phyloP scores from a whole-genome alignment of 2,329 filamentous ascomycete species.

The Chalara sp. region DNA sequence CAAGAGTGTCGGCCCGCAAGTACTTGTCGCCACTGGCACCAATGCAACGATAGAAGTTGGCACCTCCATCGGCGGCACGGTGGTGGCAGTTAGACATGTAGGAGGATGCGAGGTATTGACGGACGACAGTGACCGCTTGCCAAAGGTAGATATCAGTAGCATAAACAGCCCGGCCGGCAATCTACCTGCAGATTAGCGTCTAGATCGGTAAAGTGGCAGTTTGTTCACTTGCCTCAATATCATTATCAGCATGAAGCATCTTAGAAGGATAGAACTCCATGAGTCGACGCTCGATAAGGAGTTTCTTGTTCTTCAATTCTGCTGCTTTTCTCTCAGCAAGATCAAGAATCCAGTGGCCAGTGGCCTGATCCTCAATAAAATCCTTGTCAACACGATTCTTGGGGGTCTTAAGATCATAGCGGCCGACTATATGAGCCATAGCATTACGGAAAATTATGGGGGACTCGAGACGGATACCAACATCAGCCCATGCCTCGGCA shows the following conservation, averaged over 20 bases:
- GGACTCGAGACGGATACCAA: conserved; percentile 19
- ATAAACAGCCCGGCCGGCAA: conserved; percentile 21
- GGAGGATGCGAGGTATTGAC: conserved; percentile 15
- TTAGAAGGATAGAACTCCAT: conserved; percentile 16
- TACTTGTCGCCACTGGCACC: conserved; percentile 12
- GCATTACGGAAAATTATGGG: conserved; percentile 23
- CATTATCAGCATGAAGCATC: conserved; percentile 14
- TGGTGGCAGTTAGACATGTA: conserved; percentile 13
- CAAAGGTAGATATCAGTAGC: conserved; percentile 24
- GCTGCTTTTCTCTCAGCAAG: conserved; percentile 15
- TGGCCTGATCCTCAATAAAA: conserved; percentile 1
- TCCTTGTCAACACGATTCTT: conserved; percentile 8
- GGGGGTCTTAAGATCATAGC: conserved; percentile 8
- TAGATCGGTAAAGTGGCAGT: too few species aligned
- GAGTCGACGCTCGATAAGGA: conserved; percentile 15
- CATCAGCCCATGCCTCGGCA: conserved; percentile 19
- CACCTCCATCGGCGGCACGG: conserved; percentile 19
- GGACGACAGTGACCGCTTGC: conserved; percentile 17
- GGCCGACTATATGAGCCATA: conserved; percentile 21
- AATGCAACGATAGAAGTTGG: conserved; percentile 18
- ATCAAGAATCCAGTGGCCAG: conserved; percentile 6
- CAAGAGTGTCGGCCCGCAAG: conserved; percentile 5
- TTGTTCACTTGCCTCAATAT: too few species aligned
- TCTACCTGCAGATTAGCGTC: not conserved
- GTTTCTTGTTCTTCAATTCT: conserved; percentile 17